These are phyloP conservation scores for Calocybe cyanea DNA, from an alignment of 768 basidiomycete genomes.

Conservation along the genomic window DNA sequence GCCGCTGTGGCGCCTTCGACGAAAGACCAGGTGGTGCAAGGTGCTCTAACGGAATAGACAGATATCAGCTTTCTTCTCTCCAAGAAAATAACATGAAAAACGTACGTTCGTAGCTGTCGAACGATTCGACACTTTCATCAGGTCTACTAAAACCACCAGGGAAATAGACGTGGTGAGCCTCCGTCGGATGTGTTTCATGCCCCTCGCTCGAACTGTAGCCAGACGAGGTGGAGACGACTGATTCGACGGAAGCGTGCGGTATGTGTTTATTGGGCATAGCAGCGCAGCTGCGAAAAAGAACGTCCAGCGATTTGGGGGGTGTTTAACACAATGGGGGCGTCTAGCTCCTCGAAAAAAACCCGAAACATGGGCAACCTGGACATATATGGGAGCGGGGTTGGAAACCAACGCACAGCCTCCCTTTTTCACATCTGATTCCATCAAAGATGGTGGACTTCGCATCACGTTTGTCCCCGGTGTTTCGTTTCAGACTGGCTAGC, in stretches of 20 bases:
- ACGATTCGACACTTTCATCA: constrained; percentile 18
- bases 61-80: too few relatives aligned
- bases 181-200: constrained; percentile 13
- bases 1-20: too few relatives aligned
- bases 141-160: constrained; percentile 18
- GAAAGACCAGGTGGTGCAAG: constrained; percentile 14
- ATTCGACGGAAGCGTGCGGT: constrained; percentile 25
- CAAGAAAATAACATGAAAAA: background rate
- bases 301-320: constrained; percentile 20
- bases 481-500: too few relatives aligned
- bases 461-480: constrained; percentile 8
- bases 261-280: constrained; percentile 19
- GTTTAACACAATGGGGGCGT: constrained; percentile 17
- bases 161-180: constrained; percentile 18
- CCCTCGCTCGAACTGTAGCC: constrained; percentile 13
- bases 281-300: constrained; percentile 23
- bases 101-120: constrained; percentile 18
- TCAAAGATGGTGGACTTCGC: constrained; percentile 11
- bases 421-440: constrained; percentile 13
- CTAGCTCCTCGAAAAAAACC: constrained; percentile 18
- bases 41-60: constrained; percentile 5
- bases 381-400: constrained; percentile 19
- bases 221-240: constrained; percentile 19
- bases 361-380: constrained; percentile 6
- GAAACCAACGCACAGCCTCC: constrained; percentile 19